Evolutionary conservation across 352 stramenopile genomes (phyloP).

Genomic region (Phytophthora litchii): DNA sequence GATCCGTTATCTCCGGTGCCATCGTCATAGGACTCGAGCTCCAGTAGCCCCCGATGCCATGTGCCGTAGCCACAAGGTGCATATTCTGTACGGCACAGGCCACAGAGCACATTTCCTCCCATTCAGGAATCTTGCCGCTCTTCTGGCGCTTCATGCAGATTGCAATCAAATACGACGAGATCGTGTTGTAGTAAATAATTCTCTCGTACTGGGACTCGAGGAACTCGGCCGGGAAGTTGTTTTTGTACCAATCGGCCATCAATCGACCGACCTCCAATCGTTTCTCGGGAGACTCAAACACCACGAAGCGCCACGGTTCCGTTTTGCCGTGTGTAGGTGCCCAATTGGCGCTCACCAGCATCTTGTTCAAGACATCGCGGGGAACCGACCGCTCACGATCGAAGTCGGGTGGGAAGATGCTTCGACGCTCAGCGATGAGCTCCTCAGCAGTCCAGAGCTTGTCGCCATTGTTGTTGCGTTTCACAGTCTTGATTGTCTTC

Average conservation of each 20-base stretch:
- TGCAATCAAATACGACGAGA: conserved; percentile 79
- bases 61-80: conserved; percentile 70
- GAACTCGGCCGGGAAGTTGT: conserved; percentile 63
- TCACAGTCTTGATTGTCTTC: conserved; percentile 29
- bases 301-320: conserved; percentile 86
- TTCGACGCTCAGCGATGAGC: conserved; percentile 80
- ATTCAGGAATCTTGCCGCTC: conserved; percentile 79
- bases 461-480: conserved; percentile 33
- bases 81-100: conserved; percentile 88
- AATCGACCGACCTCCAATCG: conserved; percentile 62
- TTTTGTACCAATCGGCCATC: conserved; percentile 74
- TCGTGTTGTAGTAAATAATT: conserved; percentile 69
- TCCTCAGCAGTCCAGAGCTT: conserved; percentile 70
- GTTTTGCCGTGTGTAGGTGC: conserved; percentile 80
- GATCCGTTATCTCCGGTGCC: conserved; percentile 83
- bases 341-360: conserved; percentile 84
- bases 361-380: conserved; percentile 69
- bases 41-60: conserved; percentile 83
- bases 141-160: conserved; percentile 90
- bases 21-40: conserved; percentile 71
- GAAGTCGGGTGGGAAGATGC: conserved; percentile 77
- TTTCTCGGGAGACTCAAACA: conserved; percentile 67
- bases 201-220: conserved; percentile 83
- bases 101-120: conserved; percentile 79
- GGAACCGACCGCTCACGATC: conserved; percentile 46